A percentile compares a stretch with the other conserved stretches of the same genome.
phyloP scores from a whole-genome alignment of 2,329 filamentous ascomycete species.

The Cryoendolithus antarcticus region DNA sequence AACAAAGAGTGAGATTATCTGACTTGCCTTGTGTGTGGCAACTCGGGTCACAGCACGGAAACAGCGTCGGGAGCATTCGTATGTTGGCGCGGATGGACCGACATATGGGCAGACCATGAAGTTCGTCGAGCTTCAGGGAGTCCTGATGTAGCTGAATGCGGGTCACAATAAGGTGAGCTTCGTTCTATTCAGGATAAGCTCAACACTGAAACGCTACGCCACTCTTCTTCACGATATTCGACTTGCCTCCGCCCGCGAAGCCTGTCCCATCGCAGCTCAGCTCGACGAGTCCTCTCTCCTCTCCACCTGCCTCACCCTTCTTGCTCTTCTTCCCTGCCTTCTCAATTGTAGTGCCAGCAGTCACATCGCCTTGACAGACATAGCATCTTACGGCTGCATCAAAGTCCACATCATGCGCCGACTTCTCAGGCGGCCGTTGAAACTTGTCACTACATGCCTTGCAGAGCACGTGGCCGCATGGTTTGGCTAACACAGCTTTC shows the following conservation, averaged over 20 bases:
- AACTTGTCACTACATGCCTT: constrained; percentile 75
- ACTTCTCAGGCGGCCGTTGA: constrained; percentile 48
- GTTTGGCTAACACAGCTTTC: constrained; percentile 69
- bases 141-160: too few relatives aligned
- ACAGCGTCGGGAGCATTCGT: too few relatives aligned
- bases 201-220: constrained; percentile 66
- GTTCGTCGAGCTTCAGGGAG: too few relatives aligned
- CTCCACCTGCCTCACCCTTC: constrained; percentile 16
- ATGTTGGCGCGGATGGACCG: too few relatives aligned
- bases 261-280: constrained; percentile 81
- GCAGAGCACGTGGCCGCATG: constrained; percentile 86
- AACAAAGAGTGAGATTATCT: too few relatives aligned
- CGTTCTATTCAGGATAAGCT: too few relatives aligned
- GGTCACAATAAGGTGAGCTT: too few relatives aligned
- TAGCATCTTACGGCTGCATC: constrained; percentile 56
- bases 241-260: constrained; percentile 69
- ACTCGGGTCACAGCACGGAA: too few relatives aligned
- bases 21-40: too few relatives aligned
- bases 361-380: constrained; percentile 74
- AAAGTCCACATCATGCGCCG: constrained; percentile 44
- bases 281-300: constrained; percentile 59
- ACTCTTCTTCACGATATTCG: constrained; percentile 65
- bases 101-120: too few relatives aligned
- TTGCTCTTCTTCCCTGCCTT: constrained; percentile 15
- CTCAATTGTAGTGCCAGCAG: constrained; percentile 19